phyloP scores from a whole-genome alignment of 139 green algal genomes.

The Chlamydomonas schloesseri region DNA sequence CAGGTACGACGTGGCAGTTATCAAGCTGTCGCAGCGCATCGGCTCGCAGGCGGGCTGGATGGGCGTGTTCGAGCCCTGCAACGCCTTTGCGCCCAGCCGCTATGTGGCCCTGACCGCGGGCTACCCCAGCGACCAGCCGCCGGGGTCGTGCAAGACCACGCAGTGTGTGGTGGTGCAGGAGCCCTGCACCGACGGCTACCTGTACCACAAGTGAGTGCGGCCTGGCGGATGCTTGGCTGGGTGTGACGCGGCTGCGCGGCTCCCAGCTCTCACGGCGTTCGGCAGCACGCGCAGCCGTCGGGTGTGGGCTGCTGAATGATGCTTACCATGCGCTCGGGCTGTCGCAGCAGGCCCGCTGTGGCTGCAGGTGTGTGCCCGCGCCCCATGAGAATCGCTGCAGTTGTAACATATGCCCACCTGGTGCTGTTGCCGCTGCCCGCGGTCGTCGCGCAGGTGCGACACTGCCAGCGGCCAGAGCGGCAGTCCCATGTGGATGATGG shows the following conservation, averaged over 20 bases:
- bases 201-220: constrained; percentile 33
- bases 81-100: constrained; percentile 22
- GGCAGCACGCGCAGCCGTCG: too few species aligned
- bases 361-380: too few species aligned
- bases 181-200: constrained; percentile 34
- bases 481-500: constrained; percentile 37
- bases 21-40: constrained; percentile 46
- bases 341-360: too few species aligned
- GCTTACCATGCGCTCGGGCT: too few species aligned
- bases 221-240: too few species aligned
- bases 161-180: constrained; percentile 34
- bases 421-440: too few species aligned
- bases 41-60: constrained; percentile 54
- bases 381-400: too few species aligned
- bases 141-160: constrained; percentile 54
- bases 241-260: too few species aligned
- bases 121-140: constrained; percentile 55
- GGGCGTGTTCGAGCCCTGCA: constrained; percentile 57
- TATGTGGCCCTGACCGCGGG: constrained; percentile 43
- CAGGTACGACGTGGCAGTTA: constrained; percentile 55
- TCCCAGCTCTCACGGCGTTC: too few species aligned
- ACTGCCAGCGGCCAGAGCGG: constrained; percentile 36
- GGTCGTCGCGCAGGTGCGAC: background rate
- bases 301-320: too few species aligned
- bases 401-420: too few species aligned